Base-by-base conservation (phyloP, 1,284 basidiomycete species). In the Lignosus rhinocerotis region DNA sequence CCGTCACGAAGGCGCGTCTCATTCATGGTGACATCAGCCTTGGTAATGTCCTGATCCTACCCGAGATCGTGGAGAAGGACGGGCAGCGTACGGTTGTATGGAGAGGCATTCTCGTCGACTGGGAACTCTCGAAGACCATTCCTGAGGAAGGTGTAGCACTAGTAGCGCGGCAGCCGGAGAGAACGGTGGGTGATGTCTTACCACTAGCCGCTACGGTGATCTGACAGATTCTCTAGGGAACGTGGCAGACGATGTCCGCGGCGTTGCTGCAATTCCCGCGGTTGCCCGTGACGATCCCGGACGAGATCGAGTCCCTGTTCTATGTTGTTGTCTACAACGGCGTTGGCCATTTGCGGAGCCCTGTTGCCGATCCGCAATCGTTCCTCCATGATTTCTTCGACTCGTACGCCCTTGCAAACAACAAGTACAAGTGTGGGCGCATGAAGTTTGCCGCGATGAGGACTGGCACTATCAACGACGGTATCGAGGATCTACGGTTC, bases 271-370 rank as follows among this genome's bases (percentile, higher is more conserved):
- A 6, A 6, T 14, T 58, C 6, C 19, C 42, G 6, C 16, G 11
- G 1, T 19, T 2, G 3, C 41, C 46, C 0, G 17, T 59, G 34
- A 9, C 16, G 2, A 54, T 62, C 21, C 39, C 48, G 7, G 58
- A 62, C 31, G 61, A 62, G 21, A 31, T 59, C 6, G 61, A 59
- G 30, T 59, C 57, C 5, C 56, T 62, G 49, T 41, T 59, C 38
- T 39, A 62, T 49, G 55, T 62, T 11, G 6, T 57, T 9, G 30
- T 62, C 16, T 52, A 55, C 52, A 21, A 54, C n/a, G 57, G 46
- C 11, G 19, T 57, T 6, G 57, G 55, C 9, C 54, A 57, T 31
- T 14, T 62, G 2, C 34, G 19, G n/a, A 47, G 19, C 12, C 14
- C 19, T 41, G 14, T 12, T 14, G 16, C 17, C 38, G 30, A 32